phyloP scores from a whole-genome alignment of 352 stramenopile species.

The Globisporangium spiculum region DNA sequence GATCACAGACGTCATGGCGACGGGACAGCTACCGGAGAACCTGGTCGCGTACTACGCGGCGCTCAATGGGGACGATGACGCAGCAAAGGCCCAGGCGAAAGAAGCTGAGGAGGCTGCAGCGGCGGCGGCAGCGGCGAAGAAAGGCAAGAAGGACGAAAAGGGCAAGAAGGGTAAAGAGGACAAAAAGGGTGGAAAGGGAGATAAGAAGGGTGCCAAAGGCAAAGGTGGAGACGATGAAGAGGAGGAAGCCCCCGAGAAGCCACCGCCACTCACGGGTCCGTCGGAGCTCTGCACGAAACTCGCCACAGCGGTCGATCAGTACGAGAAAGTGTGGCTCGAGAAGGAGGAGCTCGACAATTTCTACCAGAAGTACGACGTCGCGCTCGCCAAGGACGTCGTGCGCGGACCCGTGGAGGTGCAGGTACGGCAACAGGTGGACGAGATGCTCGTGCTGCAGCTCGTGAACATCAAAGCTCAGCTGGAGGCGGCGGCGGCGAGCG shows the following conservation, averaged over 20 bases:
- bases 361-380: constrained; percentile 92
- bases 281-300: constrained; percentile 85
- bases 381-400: constrained; percentile 89
- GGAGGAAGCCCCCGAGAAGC: constrained; percentile 73
- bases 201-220: constrained; percentile 27
- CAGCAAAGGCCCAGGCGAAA: constrained; percentile 57
- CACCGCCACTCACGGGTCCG: constrained; percentile 82
- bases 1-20: constrained; percentile 91
- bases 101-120: constrained; percentile 39
- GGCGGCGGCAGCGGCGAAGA: constrained; percentile 30
- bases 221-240: constrained; percentile 50
- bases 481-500: constrained; percentile 51
- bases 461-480: constrained; percentile 93
- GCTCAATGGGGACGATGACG: constrained; percentile 35
- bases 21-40: constrained; percentile 85
- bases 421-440: constrained; percentile 89
- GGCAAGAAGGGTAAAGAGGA: constrained; percentile 48
- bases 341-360: constrained; percentile 90
- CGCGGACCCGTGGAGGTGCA: constrained; percentile 84
- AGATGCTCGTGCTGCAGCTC: constrained; percentile 93
- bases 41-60: constrained; percentile 85
- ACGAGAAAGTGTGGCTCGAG: constrained; percentile 87
- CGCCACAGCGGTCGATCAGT: constrained; percentile 51
- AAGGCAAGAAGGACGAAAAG: constrained; percentile 53
- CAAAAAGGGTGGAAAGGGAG: constrained; percentile 53